A percentile compares a stretch with the other conserved stretches of the same genome.
Evolutionary conservation across 352 stramenopile genomes (phyloP).

Genomic region (Phytopythium chamaehyphon): DNA sequence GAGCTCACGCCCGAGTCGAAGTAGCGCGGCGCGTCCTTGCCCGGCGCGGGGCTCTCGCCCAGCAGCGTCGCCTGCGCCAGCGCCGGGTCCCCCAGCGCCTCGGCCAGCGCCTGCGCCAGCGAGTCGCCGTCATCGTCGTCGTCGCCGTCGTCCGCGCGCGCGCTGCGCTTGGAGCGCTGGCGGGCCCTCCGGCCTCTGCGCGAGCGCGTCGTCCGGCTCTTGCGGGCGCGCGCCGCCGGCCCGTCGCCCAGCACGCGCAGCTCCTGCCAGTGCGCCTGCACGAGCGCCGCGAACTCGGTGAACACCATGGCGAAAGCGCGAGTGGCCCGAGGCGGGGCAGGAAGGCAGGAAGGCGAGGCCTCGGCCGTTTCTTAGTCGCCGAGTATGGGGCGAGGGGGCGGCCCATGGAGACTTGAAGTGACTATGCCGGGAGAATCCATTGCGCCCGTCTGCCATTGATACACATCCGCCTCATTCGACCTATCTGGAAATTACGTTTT

Average conservation of each 20-base stretch:
- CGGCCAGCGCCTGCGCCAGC: no score
- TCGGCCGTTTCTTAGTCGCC: no score
- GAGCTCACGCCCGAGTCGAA: slow-evolving; percentile 21
- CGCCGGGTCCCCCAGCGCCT: no score
- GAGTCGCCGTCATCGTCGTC: no score
- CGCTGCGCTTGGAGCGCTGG: slow-evolving; percentile 27
- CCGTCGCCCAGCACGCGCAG: slow-evolving; percentile 18
- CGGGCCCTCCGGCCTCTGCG: slow-evolving; percentile 21
- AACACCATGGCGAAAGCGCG: slow-evolving; percentile 29
- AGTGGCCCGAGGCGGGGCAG: no score
- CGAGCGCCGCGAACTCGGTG: slow-evolving; percentile 25
- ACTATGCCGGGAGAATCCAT: no score
- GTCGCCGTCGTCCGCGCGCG: background rate
- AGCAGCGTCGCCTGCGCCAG: slow-evolving; percentile 2
- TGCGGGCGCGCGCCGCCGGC: slow-evolving; percentile 15
- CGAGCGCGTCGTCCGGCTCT: slow-evolving; percentile 5
- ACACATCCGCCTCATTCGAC: no score
- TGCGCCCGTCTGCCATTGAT: no score
- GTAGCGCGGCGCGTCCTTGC: slow-evolving; percentile 7
- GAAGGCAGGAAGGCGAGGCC: no score
- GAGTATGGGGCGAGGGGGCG: no score
- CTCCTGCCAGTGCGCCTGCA: slow-evolving; percentile 29
- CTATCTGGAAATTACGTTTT: no score
- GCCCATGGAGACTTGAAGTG: no score
- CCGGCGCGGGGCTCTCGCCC: background rate